These are phyloP conservation scores for Posidonia oceanica DNA, from an alignment of 116 monocot genomes.

Conservation along the genomic window DNA sequence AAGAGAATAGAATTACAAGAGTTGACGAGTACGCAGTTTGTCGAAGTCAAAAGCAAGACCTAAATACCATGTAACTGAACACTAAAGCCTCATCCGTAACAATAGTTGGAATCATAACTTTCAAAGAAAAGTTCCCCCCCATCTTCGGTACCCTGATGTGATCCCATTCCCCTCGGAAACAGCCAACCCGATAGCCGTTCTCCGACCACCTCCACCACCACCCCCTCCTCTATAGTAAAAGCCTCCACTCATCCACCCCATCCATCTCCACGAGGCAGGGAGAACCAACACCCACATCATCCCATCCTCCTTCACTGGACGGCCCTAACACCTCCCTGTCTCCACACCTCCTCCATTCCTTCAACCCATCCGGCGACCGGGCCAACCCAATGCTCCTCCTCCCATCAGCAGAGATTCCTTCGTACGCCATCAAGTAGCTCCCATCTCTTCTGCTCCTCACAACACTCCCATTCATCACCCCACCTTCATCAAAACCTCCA, in stretches of 20 bases:
- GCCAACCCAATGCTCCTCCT: constrained; percentile 33
- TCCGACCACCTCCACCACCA: constrained; percentile 12
- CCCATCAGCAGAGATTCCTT: constrained; percentile 21
- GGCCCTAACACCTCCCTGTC: constrained; percentile 7
- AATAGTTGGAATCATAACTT: no score
- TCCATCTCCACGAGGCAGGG: constrained; percentile 40
- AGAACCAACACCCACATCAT: constrained; percentile 17
- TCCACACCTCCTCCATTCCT: constrained; percentile 25
- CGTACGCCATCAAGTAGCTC: constrained; percentile 41
- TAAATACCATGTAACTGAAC: no score
- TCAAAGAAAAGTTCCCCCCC: background rate
- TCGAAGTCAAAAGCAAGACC: no score
- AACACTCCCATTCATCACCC: constrained; percentile 23
- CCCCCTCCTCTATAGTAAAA: constrained; percentile 40
- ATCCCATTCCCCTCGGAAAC: constrained; percentile 1
- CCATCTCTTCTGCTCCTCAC: constrained; percentile 11
- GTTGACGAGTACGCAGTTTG: no score
- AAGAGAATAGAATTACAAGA: no score
- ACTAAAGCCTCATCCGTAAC: no score
- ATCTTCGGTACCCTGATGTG: constrained; percentile 1
- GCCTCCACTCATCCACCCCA: constrained; percentile 33
- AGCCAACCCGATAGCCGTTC: constrained; percentile 34
- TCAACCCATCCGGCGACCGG: constrained; percentile 35
- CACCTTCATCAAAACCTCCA: constrained; percentile 26
- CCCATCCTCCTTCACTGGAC: constrained; percentile 23